A percentile compares a stretch with the other conserved stretches of the same genome.
phyloP scores from a whole-genome alignment of 805 yeast species.

The Pichia deserticola region DNA sequence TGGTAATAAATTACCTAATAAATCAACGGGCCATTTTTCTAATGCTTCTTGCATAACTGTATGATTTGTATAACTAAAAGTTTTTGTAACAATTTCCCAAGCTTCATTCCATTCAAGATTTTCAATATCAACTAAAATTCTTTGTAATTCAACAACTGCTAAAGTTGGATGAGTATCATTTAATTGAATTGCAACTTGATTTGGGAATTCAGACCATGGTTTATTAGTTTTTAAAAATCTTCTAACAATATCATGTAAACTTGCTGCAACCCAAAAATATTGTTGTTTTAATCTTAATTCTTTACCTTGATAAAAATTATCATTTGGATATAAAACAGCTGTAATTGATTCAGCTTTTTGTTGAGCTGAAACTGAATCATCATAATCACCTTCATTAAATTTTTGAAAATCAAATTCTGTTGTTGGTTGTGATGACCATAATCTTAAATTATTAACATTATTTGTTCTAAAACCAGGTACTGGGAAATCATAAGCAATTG shows the following conservation, averaged over 20 bases:
- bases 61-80: slow-evolving; percentile 91
- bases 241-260: slow-evolving; percentile 83
- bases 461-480: slow-evolving; percentile 82
- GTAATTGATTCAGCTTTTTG: slow-evolving; percentile 89
- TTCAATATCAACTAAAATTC: slow-evolving; percentile 80
- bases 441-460: slow-evolving; percentile 80
- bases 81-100: slow-evolving; percentile 72
- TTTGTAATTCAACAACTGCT: slow-evolving; percentile 83
- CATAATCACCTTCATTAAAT: slow-evolving; percentile 87
- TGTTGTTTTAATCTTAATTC: slow-evolving; percentile 91
- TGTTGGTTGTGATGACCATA: slow-evolving; percentile 88
- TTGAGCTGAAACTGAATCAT: slow-evolving; percentile 73
- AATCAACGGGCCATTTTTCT: slow-evolving; percentile 90
- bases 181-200: slow-evolving; percentile 83
- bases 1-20: slow-evolving; percentile 73
- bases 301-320: slow-evolving; percentile 85
- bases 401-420: slow-evolving; percentile 85
- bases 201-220: slow-evolving; percentile 79
- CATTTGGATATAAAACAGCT: slow-evolving; percentile 89
- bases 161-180: slow-evolving; percentile 94
- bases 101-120: slow-evolving; percentile 76
- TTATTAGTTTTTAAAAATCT: slow-evolving; percentile 73
- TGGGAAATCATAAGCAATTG: slow-evolving; percentile 87
- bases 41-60: slow-evolving; percentile 93
- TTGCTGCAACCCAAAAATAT: slow-evolving; percentile 95